Base-by-base conservation (phyloP, 169 alveolate species). In the Ichthyophthirius multifiliis region DNA sequence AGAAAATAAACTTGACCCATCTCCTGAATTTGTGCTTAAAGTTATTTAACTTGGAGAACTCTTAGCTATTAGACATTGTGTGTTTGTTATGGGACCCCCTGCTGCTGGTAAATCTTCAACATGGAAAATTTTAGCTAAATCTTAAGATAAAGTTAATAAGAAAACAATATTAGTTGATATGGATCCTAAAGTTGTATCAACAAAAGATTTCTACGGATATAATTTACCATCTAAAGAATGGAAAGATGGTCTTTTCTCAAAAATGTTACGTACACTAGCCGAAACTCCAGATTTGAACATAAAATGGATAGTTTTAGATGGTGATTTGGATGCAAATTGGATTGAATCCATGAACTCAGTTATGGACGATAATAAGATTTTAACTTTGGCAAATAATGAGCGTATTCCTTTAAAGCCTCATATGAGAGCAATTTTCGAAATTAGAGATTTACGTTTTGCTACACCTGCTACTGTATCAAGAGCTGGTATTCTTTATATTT, bases 381-480 rank as follows among this genome's bases (percentile, higher is more conserved):
- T 97, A 43, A 97, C 99, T 23, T 87, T 97, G 47, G 97, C 99
- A 0, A 81, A 81, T 98, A 97, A 97, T 82, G 99, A 97, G 75
- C 95, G 99, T 67, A 97, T 97, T 62, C 97, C 97, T 18, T 90
- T 97, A 77, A 96, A 96, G 86, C 98, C 97, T 75, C 98, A 96
- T 86, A 97, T 97, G 99, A 96, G 98, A 90, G 89, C 96, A 95
- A 89, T 97, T 85, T 97, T 97, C 90, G 99, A 97, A 90, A 96
- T 97, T 79, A 95, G 99, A 74, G 99, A 97, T 90, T 93, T 97
- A 83, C 92, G 95, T 88, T 97, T 93, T 88, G 99, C 99, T 44
- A 95, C 99, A 16, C 98, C 98, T n/a, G 99, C 99, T 63, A 97
- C 99, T 15, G 98, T 96, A 39, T 95, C 99, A 35, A 90, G 99